A percentile compares a stretch with the other conserved stretches of the same genome.
These are phyloP conservation scores for Russula vinacea DNA, from an alignment of 768 basidiomycete genomes.

Conservation along the genomic window DNA sequence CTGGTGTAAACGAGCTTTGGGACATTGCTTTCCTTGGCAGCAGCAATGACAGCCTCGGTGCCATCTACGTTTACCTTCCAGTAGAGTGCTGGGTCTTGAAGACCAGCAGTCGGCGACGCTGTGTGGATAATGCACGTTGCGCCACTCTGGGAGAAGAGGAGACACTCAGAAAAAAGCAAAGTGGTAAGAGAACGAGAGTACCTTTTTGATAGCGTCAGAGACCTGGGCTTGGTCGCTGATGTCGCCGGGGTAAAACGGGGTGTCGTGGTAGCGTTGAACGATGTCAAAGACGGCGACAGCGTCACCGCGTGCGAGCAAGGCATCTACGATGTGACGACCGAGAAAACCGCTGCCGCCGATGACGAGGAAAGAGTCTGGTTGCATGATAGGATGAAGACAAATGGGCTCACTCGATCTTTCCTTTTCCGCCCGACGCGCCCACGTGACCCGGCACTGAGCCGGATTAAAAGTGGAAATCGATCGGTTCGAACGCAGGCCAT, in stretches of 20 bases:
- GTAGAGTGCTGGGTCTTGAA: slow-evolving; percentile 68
- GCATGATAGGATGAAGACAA: slow-evolving; percentile 7
- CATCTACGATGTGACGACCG: slow-evolving; percentile 87
- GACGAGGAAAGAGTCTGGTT: slow-evolving; percentile 73
- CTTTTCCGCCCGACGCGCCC: slow-evolving; percentile 9
- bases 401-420: background rate
- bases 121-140: slow-evolving; percentile 95
- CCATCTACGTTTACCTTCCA: slow-evolving; percentile 94
- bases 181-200: slow-evolving; percentile 35
- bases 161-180: slow-evolving; percentile 1
- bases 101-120: slow-evolving; percentile 75
- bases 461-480: background rate
- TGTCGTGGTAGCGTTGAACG: slow-evolving; percentile 84
- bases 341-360: slow-evolving; percentile 94
- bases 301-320: slow-evolving; percentile 74
- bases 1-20: slow-evolving; percentile 92
- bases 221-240: slow-evolving; percentile 77
- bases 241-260: slow-evolving; percentile 86
- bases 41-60: slow-evolving; percentile 79
- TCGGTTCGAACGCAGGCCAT: slow-evolving; percentile 7
- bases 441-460: background rate
- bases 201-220: slow-evolving; percentile 68
- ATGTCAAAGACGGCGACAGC: slow-evolving; percentile 86
- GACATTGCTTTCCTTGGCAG: slow-evolving; percentile 68
- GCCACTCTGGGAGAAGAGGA: slow-evolving; percentile 50